Conservation (phyloP, 441 rosid species). For the Sinapis alba region DNA sequence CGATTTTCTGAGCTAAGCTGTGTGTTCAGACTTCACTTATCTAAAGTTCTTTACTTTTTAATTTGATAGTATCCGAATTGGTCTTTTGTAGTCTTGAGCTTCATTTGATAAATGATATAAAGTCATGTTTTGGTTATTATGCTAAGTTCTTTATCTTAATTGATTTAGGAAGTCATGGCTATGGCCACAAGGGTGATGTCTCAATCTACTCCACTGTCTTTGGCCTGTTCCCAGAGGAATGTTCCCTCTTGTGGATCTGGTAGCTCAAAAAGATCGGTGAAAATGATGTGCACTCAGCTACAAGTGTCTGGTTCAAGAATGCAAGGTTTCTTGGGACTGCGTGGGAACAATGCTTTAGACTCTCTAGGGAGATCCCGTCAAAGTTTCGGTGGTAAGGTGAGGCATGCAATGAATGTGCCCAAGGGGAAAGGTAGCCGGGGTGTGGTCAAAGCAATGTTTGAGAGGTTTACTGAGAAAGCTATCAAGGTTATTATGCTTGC, state of each 20-base stretch:
- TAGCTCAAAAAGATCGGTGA: constrained; percentile 46
- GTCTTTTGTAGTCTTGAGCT: neutral
- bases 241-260: constrained; percentile 54
- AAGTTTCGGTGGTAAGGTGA: constrained; percentile 63
- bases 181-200: constrained; percentile 61
- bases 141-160: constrained; percentile 36
- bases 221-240: constrained; percentile 51
- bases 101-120: neutral
- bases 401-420: constrained; percentile 46
- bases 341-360: constrained; percentile 65
- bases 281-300: constrained; percentile 59
- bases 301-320: constrained; percentile 52
- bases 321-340: constrained; percentile 65
- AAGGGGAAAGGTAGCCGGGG: constrained; percentile 56
- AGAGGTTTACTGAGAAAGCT: constrained; percentile 93
- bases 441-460: constrained; percentile 83
- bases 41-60: neutral
- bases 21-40: constrained; percentile 17
- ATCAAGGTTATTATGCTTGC: constrained; percentile 99
- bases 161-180: constrained; percentile 56
- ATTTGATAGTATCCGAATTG: neutral
- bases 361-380: constrained; percentile 43
- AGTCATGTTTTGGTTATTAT: neutral
- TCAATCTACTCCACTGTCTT: constrained; percentile 67
- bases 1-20: constrained; percentile 12